Percentiles rank a stretch among this genome's conserved stretches.
phyloP scores from a whole-genome alignment of 805 yeast species.

The Nakazawaea ambrosiae region DNA sequence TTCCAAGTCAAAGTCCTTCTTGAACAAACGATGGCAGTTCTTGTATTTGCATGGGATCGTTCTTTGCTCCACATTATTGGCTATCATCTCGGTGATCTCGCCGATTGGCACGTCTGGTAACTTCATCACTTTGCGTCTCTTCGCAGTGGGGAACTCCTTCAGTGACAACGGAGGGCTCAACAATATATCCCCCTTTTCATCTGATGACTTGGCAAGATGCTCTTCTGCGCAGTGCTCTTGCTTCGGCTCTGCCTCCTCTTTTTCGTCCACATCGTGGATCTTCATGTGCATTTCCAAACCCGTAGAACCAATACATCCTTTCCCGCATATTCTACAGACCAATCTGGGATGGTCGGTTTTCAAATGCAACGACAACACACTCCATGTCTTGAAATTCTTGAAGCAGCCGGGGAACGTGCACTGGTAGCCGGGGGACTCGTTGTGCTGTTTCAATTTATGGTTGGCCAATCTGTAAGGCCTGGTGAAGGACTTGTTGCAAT shows the following conservation, averaged over 20 bases:
- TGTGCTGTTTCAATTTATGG: conserved; percentile 64
- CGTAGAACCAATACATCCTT: conserved; percentile 63
- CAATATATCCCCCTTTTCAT: too few species aligned
- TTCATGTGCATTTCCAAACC: conserved; percentile 72
- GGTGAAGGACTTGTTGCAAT: conserved; percentile 58
- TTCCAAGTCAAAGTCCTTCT: conserved; percentile 37
- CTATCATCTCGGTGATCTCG: conserved; percentile 27
- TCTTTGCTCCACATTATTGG: conserved; percentile 28
- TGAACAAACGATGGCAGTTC: conserved; percentile 48
- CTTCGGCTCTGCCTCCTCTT: conserved; percentile 43
- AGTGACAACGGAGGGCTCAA: background rate
- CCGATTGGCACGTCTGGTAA: conserved; percentile 7
- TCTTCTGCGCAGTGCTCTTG: conserved; percentile 35
- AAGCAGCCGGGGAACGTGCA: conserved; percentile 62
- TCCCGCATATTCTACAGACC: conserved; percentile 58
- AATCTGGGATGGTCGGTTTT: conserved; percentile 68
- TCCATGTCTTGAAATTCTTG: conserved; percentile 59
- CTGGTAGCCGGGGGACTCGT: conserved; percentile 42
- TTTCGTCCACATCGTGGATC: conserved; percentile 52
- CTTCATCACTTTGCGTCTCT: background rate
- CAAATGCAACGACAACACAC: conserved; percentile 63
- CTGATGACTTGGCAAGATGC: background rate
- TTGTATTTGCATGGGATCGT: conserved; percentile 37
- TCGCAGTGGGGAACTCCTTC: conserved; percentile 22
- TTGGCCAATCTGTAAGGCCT: conserved; percentile 59